Evolutionary conservation across 345 rosid genomes (phyloP).

Genomic region (Eucalyptus curtisii): DNA sequence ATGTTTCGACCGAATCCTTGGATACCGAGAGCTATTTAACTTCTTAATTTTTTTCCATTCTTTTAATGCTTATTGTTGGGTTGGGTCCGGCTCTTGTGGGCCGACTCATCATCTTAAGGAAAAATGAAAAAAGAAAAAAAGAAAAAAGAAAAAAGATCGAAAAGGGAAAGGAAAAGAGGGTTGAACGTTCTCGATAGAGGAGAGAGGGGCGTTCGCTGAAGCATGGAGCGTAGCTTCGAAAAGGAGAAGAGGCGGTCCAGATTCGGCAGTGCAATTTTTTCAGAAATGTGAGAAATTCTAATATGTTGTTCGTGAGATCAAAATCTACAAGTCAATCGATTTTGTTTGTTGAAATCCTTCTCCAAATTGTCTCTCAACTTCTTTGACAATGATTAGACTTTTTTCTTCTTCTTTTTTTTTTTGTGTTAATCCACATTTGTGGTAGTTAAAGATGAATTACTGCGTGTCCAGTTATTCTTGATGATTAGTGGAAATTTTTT

Average conservation of each 20-base stretch:
- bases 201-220: background rate
- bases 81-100: background rate
- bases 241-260: background rate
- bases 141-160: no score
- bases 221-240: background rate
- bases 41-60: background rate
- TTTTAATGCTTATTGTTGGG: background rate
- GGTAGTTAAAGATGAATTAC: background rate
- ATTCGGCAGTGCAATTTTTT: background rate
- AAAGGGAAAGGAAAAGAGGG: background rate
- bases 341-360: background rate
- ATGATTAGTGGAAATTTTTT: background rate
- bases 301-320: background rate
- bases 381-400: background rate
- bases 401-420: background rate
- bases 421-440: background rate
- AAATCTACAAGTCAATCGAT: background rate
- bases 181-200: background rate
- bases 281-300: background rate
- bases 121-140: background rate
- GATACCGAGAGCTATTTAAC: background rate
- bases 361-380: background rate
- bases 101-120: background rate
- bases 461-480: background rate
- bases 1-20: background rate